Base-by-base conservation (phyloP, 1,139 yeast species). In the Komagataea norvegica region DNA sequence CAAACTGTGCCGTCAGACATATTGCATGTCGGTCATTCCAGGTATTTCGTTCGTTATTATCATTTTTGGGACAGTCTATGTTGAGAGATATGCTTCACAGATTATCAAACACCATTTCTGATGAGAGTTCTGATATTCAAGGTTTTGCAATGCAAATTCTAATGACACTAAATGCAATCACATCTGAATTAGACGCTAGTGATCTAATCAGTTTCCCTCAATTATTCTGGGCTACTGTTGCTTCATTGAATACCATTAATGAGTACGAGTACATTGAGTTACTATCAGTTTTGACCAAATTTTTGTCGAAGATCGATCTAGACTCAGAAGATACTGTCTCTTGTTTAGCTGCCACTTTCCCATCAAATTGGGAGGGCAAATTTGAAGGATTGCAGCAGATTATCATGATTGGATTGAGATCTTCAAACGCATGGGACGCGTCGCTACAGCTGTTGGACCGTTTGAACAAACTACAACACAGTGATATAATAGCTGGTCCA, bases 131-230 rank as follows among this genome's bases (percentile, higher is more conserved):
- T 2, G 98, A 91, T 52, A 89, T 91, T 34, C 98, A 91, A 61
- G 96, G 96, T 1, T 93, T 93, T 61, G 83, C 97, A 0, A 85
- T 93, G 93, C 98, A 93, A 62, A 91, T 91, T 40, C 65, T 93
- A 45, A 89, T 89, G 96, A 91, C 98, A 0, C 62, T 91, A 49
- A 87, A 89, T 62, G 95, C 96, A 0, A 79, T 88, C 14, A 83
- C 93, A 1, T 93, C 95, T 0, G 94, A 87, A 51, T 65, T 88
- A 34, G 84, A 79, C 47, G 72, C 91, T 5, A 86, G 76, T 31
- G 83, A 85, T 47, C 64, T 91, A 45, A 80, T 85, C 43, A 86
- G 85, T 47, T 87, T 82, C 57, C 98, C 98, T 0, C 97, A 89
- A 56, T 63, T 91, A 28, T 93, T 91, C 57, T 93, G 99, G 99